A percentile compares a stretch with the other conserved stretches of the same genome.
Conservation (phyloP, 108 stramenopile species). For the Skeletonema menzelii region DNA sequence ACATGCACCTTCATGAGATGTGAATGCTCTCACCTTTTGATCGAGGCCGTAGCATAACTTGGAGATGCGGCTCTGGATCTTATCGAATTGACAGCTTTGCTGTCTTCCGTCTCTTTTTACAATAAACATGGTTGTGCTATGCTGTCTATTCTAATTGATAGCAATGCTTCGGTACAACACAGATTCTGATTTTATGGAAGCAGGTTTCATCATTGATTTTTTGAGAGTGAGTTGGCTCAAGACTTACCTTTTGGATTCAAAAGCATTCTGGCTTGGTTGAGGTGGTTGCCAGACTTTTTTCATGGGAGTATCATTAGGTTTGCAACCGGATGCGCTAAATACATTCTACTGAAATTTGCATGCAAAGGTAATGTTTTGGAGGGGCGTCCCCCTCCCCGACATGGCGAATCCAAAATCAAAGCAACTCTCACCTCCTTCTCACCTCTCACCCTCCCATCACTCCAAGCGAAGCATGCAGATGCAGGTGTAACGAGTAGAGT, state of each 20-base stretch:
- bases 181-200: neutral
- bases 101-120: slow-evolving; percentile 93
- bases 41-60: slow-evolving; percentile 98
- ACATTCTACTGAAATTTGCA: neutral
- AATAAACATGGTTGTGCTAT: slow-evolving; percentile 79
- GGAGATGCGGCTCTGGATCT: slow-evolving; percentile 95
- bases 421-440: too few relatives aligned
- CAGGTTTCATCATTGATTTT: neutral
- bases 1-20: neutral
- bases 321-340: neutral
- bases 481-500: too few relatives aligned
- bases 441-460: too few relatives aligned
- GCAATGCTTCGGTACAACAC: neutral
- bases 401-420: too few relatives aligned
- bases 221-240: neutral
- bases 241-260: neutral
- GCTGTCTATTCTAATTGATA: neutral
- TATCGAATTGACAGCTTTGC: slow-evolving; percentile 97
- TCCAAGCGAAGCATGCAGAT: too few relatives aligned
- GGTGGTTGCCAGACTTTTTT: neutral
- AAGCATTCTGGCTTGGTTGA: neutral
- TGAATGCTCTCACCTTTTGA: slow-evolving; percentile 62
- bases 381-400: too few relatives aligned
- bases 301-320: neutral
- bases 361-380: neutral